These are phyloP conservation scores for Psilocybe tampanensis DNA, from an alignment of 768 basidiomycete species.

Conservation along the genomic window DNA sequence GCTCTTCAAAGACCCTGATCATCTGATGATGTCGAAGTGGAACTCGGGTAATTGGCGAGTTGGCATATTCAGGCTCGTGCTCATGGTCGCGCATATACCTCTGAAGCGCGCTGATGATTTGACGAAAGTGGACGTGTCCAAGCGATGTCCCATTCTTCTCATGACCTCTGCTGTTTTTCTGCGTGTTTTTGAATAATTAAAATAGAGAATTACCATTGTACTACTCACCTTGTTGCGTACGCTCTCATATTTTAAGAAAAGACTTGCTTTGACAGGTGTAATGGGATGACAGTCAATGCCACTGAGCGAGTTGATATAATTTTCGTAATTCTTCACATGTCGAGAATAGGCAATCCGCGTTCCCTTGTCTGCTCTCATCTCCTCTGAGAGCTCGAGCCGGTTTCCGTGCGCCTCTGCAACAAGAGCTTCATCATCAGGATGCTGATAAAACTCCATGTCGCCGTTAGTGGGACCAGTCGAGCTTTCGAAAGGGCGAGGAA, in stretches of 20 bases:
- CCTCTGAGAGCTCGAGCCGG: conserved; percentile 10
- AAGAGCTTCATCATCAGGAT: no score
- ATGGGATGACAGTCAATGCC: conserved; percentile 29
- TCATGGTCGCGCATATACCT: conserved; percentile 19
- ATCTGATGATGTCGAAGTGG: conserved; percentile 20
- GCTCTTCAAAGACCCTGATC: conserved; percentile 20
- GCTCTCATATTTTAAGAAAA: conserved; percentile 32
- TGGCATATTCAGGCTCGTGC: conserved; percentile 16
- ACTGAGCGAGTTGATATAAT: conserved; percentile 19
- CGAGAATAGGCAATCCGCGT: conserved; percentile 23
- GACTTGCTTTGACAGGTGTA: conserved; percentile 27
- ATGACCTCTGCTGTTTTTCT: not conserved
- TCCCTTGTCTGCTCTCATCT: conserved; percentile 23
- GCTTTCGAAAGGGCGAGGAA: no score
- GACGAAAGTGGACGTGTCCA: conserved; percentile 27
- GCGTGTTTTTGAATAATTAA: not conserved
- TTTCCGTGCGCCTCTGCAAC: not conserved
- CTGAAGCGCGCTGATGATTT: conserved; percentile 32
- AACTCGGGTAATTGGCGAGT: conserved; percentile 15
- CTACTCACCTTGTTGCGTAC: conserved; percentile 28
- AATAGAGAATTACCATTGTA: not conserved
- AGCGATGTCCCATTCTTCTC: conserved; percentile 20
- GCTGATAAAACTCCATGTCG: no score
- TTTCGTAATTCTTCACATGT: conserved; percentile 28
- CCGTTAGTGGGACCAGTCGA: no score